These are phyloP conservation scores for Fusarium sp. DNA, from an alignment of 2,329 filamentous ascomycete species.

Conservation along the genomic window DNA sequence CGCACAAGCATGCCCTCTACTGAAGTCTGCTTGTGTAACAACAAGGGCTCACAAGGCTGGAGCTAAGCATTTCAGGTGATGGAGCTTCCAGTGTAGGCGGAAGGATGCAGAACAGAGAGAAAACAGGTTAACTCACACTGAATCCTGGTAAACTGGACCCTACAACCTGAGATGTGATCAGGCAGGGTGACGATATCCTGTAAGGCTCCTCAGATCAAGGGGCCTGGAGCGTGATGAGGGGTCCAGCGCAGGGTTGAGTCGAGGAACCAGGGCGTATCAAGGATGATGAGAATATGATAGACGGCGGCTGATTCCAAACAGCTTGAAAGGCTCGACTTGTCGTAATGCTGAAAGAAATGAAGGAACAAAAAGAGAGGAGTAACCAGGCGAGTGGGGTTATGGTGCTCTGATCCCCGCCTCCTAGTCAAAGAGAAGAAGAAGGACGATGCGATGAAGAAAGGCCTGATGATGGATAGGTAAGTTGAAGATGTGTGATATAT, in stretches of 20 bases:
- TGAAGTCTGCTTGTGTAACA: background rate
- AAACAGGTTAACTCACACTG: conserved; percentile 33
- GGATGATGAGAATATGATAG: background rate
- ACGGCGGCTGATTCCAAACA: conserved; percentile 4
- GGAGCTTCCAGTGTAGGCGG: conserved; percentile 4
- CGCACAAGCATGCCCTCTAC: background rate
- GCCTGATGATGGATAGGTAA: background rate
- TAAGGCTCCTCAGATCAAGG: conserved; percentile 22
- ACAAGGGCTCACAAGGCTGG: conserved; percentile 2
- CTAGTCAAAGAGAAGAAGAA: conserved; percentile 16
- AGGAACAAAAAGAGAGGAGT: conserved; percentile 27
- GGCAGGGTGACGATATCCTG: conserved; percentile 21
- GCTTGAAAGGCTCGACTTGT: conserved; percentile 6
- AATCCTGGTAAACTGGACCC: conserved; percentile 28
- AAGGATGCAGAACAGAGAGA: conserved; percentile 12
- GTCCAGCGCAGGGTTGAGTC: conserved; percentile 11
- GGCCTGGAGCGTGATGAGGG: background rate
- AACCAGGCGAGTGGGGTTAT: conserved; percentile 38
- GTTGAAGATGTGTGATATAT: conserved; percentile 5
- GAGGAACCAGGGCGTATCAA: conserved; percentile 1
- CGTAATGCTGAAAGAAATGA: conserved; percentile 28
- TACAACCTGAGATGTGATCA: conserved; percentile 30
- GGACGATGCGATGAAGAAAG: background rate
- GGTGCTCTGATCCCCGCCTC: conserved; percentile 37
- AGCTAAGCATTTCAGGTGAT: conserved; percentile 4